Evolutionary conservation across 2,329 filamentous ascomycete species (phyloP).

Genomic region (Fusarium denticulatum): DNA sequence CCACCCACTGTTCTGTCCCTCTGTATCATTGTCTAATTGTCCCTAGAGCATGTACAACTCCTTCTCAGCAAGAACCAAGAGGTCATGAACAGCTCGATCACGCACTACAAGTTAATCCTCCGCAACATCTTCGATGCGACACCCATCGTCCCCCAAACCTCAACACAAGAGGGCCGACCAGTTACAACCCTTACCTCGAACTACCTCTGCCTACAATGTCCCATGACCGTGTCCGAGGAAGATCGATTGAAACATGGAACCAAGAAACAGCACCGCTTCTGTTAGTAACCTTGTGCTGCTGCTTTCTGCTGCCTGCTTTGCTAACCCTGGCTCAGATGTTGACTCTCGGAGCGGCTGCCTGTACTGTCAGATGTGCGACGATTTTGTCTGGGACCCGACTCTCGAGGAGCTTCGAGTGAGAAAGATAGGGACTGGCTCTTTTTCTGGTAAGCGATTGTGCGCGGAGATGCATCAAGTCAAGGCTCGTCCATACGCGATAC

Average conservation of each 20-base stretch:
- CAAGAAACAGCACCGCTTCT: conserved; percentile 77
- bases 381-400: conserved; percentile 84
- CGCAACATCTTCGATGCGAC: conserved; percentile 75
- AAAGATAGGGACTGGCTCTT: conserved; percentile 74
- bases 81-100: conserved; percentile 73
- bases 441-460: conserved; percentile 62
- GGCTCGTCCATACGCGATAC: not conserved
- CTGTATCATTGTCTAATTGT: conserved; percentile 42
- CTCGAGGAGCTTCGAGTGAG: conserved; percentile 78
- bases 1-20: not conserved
- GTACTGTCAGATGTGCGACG: conserved; percentile 84
- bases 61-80: conserved; percentile 71
- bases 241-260: conserved; percentile 73
- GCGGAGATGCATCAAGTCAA: not conserved
- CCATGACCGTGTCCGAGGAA: conserved; percentile 72
- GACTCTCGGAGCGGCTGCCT: conserved; percentile 79
- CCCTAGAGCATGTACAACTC: conserved; percentile 75
- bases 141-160: conserved; percentile 72
- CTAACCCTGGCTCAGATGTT: conserved; percentile 66
- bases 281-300: conserved; percentile 56
- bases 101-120: conserved; percentile 77
- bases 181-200: conserved; percentile 73
- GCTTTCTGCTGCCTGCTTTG: conserved; percentile 2
- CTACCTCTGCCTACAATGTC: conserved; percentile 79
- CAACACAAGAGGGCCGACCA: conserved; percentile 64